Conservation (phyloP, 1,284 basidiomycete genomes). For the Kalmanozyma brasiliensis region DNA sequence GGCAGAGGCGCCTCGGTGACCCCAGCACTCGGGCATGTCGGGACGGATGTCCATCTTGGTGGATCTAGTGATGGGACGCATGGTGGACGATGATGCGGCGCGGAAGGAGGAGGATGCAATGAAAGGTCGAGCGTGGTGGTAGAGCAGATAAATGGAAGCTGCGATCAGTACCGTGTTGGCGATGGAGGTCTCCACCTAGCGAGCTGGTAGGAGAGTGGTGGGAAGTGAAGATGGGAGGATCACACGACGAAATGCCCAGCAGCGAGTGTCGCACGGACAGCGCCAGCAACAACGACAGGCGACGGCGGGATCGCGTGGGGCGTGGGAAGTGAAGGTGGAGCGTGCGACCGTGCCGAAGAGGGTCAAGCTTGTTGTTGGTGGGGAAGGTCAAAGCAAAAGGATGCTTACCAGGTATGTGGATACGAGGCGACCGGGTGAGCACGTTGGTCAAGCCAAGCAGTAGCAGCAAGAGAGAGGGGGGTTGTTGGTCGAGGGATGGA, state of each 20-base stretch:
- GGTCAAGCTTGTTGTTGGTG: neutral
- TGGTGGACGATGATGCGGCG: slow-evolving; percentile 16
- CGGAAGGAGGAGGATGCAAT: slow-evolving; percentile 4
- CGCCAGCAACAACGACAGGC: slow-evolving; percentile 2
- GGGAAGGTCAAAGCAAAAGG: slow-evolving; percentile 13
- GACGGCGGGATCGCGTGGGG: neutral
- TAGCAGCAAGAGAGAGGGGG: neutral
- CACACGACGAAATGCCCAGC: no score
- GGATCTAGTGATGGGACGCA: slow-evolving; percentile 59
- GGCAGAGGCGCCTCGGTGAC: slow-evolving; percentile 66
- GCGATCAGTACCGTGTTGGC: slow-evolving; percentile 39
- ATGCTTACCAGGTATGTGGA: slow-evolving; percentile 22
- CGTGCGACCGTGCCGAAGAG: neutral
- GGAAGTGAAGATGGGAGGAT: neutral
- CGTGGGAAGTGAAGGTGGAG: neutral
- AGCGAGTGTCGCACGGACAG: slow-evolving; percentile 11
- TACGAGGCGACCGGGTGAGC: slow-evolving; percentile 14
- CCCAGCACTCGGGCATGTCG: slow-evolving; percentile 62
- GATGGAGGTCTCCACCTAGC: slow-evolving; percentile 11
- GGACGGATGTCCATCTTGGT: slow-evolving; percentile 49
- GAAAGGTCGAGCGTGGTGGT: slow-evolving; percentile 9
- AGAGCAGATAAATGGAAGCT: slow-evolving; percentile 30
- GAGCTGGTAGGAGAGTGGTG: slow-evolving; percentile 9
- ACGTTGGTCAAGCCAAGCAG: slow-evolving; percentile 16
- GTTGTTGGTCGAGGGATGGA: neutral